Percentiles rank a stretch among this genome's conserved stretches.
These are phyloP conservation scores for Dioszegia crocea DNA, from an alignment of 768 basidiomycete genomes.

Conservation along the genomic window DNA sequence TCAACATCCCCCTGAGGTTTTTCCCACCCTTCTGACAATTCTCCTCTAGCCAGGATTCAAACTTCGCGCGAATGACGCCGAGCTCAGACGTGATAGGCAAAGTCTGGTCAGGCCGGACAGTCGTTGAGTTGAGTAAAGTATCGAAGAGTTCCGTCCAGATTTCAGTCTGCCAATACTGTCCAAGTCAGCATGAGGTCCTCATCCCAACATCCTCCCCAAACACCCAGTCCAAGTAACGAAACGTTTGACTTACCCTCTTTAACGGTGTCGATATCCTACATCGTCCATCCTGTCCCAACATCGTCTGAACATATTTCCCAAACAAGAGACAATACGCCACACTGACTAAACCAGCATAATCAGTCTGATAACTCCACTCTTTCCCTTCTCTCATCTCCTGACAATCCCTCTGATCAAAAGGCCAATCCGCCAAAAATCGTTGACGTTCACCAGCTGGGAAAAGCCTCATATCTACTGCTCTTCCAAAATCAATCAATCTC, in stretches of 20 bases:
- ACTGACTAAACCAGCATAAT: slow-evolving; percentile 93
- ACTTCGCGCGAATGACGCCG: slow-evolving; percentile 62
- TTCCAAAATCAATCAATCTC: slow-evolving; percentile 95
- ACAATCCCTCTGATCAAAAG: slow-evolving; percentile 84
- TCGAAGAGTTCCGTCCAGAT: slow-evolving; percentile 83
- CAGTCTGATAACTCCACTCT: slow-evolving; percentile 91
- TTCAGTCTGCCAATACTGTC: slow-evolving; percentile 84
- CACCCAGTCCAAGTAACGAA: no score
- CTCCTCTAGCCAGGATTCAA: slow-evolving; percentile 79
- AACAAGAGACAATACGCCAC: slow-evolving; percentile 94
- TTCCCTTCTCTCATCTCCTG: slow-evolving; percentile 75
- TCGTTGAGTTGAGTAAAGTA: slow-evolving; percentile 72
- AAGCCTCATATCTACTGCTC: slow-evolving; percentile 76
- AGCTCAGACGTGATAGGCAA: slow-evolving; percentile 74
- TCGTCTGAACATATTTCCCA: slow-evolving; percentile 86
- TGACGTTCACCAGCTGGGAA: slow-evolving; percentile 67
- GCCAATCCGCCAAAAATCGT: slow-evolving; percentile 80
- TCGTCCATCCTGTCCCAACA: slow-evolving; percentile 51
- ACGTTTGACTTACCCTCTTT: slow-evolving; percentile 44
- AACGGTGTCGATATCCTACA: slow-evolving; percentile 34
- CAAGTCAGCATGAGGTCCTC: slow-evolving; percentile 1
- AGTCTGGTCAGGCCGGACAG: slow-evolving; percentile 57
- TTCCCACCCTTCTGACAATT: slow-evolving; percentile 71
- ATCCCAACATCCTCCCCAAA: no score
- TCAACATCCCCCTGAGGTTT: slow-evolving; percentile 49